A percentile compares a stretch with the other conserved stretches of the same genome.
Conservation (phyloP, 1,139 yeast species). For the Lodderomyces elongisporus region DNA sequence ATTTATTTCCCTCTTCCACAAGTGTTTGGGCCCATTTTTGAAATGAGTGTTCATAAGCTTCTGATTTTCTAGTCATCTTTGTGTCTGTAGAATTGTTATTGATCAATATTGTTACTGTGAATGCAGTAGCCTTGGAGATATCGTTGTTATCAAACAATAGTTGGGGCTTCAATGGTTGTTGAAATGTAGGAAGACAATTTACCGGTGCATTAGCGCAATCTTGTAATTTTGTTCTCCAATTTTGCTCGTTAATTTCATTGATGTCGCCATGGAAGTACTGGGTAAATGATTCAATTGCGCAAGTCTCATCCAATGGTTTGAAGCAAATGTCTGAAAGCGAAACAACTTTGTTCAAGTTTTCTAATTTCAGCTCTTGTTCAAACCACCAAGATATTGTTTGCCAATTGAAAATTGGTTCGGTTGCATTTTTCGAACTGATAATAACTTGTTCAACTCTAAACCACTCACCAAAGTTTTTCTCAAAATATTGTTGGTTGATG, state of each 20-base stretch:
- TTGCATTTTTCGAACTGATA: slow-evolving; percentile 61
- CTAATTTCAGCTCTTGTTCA: slow-evolving; percentile 58
- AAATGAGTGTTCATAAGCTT: slow-evolving; percentile 60
- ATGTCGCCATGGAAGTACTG: slow-evolving; percentile 78
- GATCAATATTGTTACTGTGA: slow-evolving; percentile 68
- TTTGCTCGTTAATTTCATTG: slow-evolving; percentile 38
- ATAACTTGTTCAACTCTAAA: slow-evolving; percentile 84
- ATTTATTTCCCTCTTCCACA: slow-evolving; percentile 29
- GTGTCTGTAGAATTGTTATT: slow-evolving; percentile 33
- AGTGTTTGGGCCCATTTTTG: slow-evolving; percentile 52
- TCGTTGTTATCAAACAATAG: slow-evolving; percentile 53
- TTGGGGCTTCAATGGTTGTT: slow-evolving; percentile 77
- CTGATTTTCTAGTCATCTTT: slow-evolving; percentile 38
- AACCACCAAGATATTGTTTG: slow-evolving; percentile 85
- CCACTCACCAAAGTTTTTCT: slow-evolving; percentile 84
- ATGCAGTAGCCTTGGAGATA: slow-evolving; percentile 59
- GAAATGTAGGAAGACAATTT: slow-evolving; percentile 82
- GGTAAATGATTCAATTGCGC: slow-evolving; percentile 86
- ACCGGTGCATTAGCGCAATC: slow-evolving; percentile 79
- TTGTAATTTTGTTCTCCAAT: slow-evolving; percentile 53
- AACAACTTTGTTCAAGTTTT: slow-evolving; percentile 16
- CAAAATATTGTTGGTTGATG: slow-evolving; percentile 65
- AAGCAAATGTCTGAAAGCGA: slow-evolving; percentile 69
- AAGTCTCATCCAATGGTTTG: slow-evolving; percentile 70
- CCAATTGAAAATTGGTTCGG: slow-evolving; percentile 54